Evolutionary conservation across 345 rosid genomes (phyloP), one percentile per base, ranked within the genome.

Genomic region (Lenwebbia sp.): DNA sequence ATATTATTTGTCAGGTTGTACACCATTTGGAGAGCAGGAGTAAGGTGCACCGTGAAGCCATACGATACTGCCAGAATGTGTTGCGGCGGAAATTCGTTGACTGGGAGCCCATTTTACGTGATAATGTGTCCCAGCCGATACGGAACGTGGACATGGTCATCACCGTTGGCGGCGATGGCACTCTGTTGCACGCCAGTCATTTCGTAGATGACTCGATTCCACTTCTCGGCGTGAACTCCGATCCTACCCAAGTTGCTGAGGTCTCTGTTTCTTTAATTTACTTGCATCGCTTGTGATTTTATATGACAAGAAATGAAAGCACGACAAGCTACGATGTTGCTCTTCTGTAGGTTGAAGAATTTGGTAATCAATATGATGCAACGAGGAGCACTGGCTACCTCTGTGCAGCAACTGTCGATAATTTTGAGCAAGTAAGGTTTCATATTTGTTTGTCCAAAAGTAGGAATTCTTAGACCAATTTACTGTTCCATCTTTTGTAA

Each of bases 161-260:
- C 78, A 95, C 98, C 3, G 88, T 96, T 23, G 98, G 99, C 86
- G 99, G 99, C 53, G 99, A 96, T 84, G 99, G 99, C 78, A 95
- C 99, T 11, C 95, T 96, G 86, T 90, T 96, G 93, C 98, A 94
- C 84, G 98, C 99, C 83, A 93, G 99, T 85, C 99, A 96, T 91
- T 95, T 93, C 57, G 86, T 96, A 75, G 96, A 95, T 89, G 96
- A 95, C 82, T 93, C 98, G 49, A 89, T 92, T 86, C 98, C 96
- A 30, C 93, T 95, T 89, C 86, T 95, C 2, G 99, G 98, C 21
- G 96, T 95, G 82, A 96, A 95, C 88, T 96, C 99, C 85, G 99
- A 96, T 65, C 99, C 99, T 82, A 95, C 98, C 21, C 88, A 88
- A 88, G 87, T 89, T 86, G 93, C 92, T 53, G 99, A 95, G 98